phyloP scores from a whole-genome alignment of 345 rosid genomes.

The Corymbia maculata region DNA sequence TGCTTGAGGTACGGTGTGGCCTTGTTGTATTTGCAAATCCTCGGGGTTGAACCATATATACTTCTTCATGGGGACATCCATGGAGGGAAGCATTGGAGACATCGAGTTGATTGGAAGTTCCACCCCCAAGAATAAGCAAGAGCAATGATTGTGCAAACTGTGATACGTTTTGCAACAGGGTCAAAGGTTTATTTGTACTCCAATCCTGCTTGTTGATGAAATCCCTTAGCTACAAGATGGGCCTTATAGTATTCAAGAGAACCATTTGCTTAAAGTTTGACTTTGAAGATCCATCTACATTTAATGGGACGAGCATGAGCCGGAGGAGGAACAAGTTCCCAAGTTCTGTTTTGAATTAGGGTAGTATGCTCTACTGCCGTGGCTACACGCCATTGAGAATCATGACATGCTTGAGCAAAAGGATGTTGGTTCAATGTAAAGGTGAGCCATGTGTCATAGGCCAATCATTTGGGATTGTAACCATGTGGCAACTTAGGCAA shows the following conservation, averaged over 20 bases:
- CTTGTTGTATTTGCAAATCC: not conserved
- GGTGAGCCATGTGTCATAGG: too few relatives aligned
- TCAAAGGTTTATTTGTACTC: not conserved
- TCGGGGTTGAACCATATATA: not conserved
- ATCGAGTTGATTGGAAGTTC: not conserved
- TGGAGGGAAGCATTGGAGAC: not conserved
- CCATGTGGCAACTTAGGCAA: too few relatives aligned
- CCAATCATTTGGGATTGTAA: too few relatives aligned
- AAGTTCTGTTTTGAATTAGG: too few relatives aligned
- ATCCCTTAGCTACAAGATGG: not conserved
- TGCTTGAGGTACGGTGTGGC: too few relatives aligned
- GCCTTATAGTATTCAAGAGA: not conserved
- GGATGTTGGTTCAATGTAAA: too few relatives aligned
- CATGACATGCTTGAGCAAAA: too few relatives aligned
- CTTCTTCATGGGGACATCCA: not conserved
- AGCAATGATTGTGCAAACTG: not conserved
- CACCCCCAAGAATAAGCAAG: not conserved
- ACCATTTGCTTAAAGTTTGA: not conserved
- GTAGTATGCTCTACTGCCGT: too few relatives aligned
- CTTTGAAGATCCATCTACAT: too few relatives aligned
- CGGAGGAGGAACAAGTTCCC: too few relatives aligned
- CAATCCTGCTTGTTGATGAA: not conserved
- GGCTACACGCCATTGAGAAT: too few relatives aligned
- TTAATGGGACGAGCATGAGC: too few relatives aligned
- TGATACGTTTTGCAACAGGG: not conserved